Evolutionary conservation across 2,329 filamentous ascomycete genomes (phyloP).

Genomic region (Fusarium verticillioides): DNA sequence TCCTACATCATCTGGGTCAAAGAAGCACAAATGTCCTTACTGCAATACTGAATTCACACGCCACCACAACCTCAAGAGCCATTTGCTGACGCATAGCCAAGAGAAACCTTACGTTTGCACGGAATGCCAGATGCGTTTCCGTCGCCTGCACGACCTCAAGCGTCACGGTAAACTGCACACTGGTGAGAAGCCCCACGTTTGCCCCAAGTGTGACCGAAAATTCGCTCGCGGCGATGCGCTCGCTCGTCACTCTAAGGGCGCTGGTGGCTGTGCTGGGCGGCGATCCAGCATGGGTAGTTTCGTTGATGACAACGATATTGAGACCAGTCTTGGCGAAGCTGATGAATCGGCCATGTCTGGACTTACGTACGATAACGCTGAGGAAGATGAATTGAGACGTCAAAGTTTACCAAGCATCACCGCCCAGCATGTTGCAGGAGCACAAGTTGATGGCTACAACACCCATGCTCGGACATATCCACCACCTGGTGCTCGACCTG

Average conservation of each 20-base stretch:
- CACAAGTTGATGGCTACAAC: constrained; percentile 59
- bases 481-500: constrained; percentile 67
- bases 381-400: constrained; percentile 72
- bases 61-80: constrained; percentile 97
- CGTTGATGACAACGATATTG: constrained; percentile 79
- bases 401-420: constrained; percentile 81
- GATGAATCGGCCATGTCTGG: constrained; percentile 69
- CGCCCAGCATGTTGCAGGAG: constrained; percentile 72
- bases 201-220: constrained; percentile 91
- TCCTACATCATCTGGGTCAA: constrained; percentile 72
- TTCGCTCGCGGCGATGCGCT: constrained; percentile 96
- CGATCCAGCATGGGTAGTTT: constrained; percentile 87
- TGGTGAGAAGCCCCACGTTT: constrained; percentile 94
- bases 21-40: constrained; percentile 96
- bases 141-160: constrained; percentile 93
- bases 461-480: constrained; percentile 83
- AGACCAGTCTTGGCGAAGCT: constrained; percentile 58
- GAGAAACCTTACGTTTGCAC: constrained; percentile 97
- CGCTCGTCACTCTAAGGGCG: constrained; percentile 93
- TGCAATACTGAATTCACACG: constrained; percentile 97
- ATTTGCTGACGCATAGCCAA: constrained; percentile 96
- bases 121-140: constrained; percentile 92
- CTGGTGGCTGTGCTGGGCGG: constrained; percentile 92
- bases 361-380: constrained; percentile 65
- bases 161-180: constrained; percentile 96